Percentiles rank a stretch among this genome's conserved stretches.
Conservation (phyloP, 2,329 filamentous ascomycete genomes). For the Thielaviopsis populi region DNA sequence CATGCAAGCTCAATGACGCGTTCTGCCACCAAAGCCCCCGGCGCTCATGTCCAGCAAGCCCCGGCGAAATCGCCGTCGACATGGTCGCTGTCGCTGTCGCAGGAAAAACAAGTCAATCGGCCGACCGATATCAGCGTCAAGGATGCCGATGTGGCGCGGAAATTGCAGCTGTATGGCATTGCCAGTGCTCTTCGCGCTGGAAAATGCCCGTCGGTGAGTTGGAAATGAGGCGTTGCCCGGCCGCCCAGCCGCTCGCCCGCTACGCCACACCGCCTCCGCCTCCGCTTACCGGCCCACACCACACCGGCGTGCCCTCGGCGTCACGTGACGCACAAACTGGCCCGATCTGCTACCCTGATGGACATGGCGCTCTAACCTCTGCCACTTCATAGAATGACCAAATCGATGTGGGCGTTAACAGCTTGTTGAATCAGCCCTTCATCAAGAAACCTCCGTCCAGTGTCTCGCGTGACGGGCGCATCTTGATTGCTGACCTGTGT, state of each 20-base stretch:
- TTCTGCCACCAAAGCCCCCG: conserved; percentile 22
- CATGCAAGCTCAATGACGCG: background rate
- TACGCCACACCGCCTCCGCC: too few relatives aligned
- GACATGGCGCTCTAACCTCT: conserved; percentile 13
- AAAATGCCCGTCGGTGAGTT: conserved; percentile 73
- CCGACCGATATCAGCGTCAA: conserved; percentile 60
- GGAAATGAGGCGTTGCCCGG: too few relatives aligned
- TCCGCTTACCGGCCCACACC: background rate
- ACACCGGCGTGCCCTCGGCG: background rate
- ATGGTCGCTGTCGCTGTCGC: background rate
- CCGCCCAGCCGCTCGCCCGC: too few relatives aligned
- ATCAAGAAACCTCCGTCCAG: conserved; percentile 56
- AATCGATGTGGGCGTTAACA: conserved; percentile 89
- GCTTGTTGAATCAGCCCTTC: conserved; percentile 57
- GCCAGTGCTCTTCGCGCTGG: conserved; percentile 68
- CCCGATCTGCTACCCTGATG: background rate
- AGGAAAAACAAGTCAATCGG: conserved; percentile 45
- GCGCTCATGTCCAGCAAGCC: conserved; percentile 13
- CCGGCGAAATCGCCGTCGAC: background rate
- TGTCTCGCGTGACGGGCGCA: conserved; percentile 68
- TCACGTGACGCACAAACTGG: background rate
- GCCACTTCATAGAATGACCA: conserved; percentile 57
- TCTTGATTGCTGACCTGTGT: conserved; percentile 61
- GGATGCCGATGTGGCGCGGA: conserved; percentile 78
- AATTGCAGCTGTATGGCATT: conserved; percentile 92